phyloP scores from a whole-genome alignment of 2,329 filamentous ascomycete genomes.

The Epichloe elymi region DNA sequence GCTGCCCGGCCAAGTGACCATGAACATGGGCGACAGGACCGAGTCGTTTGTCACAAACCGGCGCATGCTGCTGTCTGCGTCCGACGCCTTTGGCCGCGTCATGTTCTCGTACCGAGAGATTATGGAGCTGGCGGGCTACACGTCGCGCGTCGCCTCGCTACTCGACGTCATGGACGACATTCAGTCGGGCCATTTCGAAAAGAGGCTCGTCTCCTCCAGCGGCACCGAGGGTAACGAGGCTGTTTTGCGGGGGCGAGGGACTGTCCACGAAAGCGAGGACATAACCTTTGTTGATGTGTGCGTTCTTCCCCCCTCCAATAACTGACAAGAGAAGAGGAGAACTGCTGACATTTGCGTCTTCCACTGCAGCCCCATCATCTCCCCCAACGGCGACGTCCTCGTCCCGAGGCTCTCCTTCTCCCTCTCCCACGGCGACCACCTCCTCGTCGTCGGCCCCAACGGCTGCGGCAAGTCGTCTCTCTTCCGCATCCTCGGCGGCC shows the following conservation, averaged over 20 bases:
- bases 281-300: conserved; percentile 77
- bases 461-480: conserved; percentile 93
- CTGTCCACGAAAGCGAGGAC: conserved; percentile 66
- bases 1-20: conserved; percentile 54
- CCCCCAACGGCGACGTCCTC: conserved; percentile 88
- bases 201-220: conserved; percentile 86
- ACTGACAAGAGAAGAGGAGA: not conserved
- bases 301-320: conserved; percentile 18
- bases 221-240: conserved; percentile 70
- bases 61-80: conserved; percentile 80
- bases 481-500: conserved; percentile 87
- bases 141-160: conserved; percentile 77
- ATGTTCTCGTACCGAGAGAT: conserved; percentile 99
- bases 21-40: conserved; percentile 57
- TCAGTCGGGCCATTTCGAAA: conserved; percentile 79
- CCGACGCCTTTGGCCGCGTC: conserved; percentile 85
- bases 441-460: conserved; percentile 91
- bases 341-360: too few species aligned
- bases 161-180: conserved; percentile 93
- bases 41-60: conserved; percentile 87
- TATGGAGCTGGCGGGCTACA: conserved; percentile 90
- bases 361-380: conserved; percentile 63
- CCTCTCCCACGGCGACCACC: conserved; percentile 74
- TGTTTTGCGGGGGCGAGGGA: conserved; percentile 70
- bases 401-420: conserved; percentile 77